Evolutionary conservation across 192 early-diverging fungal genomes (phyloP).

Genomic region (Paraglomus occultum): DNA sequence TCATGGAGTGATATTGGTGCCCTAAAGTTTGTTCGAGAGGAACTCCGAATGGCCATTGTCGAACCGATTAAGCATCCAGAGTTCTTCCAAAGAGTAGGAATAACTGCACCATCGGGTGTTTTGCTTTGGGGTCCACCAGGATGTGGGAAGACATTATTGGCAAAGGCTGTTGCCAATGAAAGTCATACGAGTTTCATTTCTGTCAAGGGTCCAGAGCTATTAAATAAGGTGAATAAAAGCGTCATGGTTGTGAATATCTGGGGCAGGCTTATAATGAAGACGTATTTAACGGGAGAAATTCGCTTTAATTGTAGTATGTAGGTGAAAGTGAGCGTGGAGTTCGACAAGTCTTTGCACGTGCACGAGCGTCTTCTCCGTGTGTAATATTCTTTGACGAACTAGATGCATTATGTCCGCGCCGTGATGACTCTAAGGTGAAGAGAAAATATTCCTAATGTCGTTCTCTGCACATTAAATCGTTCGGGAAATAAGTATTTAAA

Average conservation of each 20-base stretch:
- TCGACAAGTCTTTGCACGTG: constrained; percentile 92
- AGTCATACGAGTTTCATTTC: constrained; percentile 97
- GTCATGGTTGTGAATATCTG: background rate
- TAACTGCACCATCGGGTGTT: constrained; percentile 88
- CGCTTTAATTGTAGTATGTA: constrained; percentile 65
- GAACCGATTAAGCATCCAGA: constrained; percentile 94
- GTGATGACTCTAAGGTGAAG: constrained; percentile 80
- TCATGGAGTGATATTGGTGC: constrained; percentile 98
- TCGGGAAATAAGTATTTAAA: background rate
- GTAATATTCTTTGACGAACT: constrained; percentile 99
- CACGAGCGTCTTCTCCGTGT: constrained; percentile 90
- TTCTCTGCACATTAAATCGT: background rate
- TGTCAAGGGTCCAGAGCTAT: constrained; percentile 95
- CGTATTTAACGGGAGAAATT: background rate
- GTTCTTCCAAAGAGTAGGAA: constrained; percentile 84
- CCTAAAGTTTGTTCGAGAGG: constrained; percentile 77
- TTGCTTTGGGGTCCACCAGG: constrained; percentile 97
- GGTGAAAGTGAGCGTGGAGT: constrained; percentile 97
- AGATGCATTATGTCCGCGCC: constrained; percentile 89
- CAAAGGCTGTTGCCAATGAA: constrained; percentile 98
- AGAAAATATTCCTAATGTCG: constrained; percentile 9
- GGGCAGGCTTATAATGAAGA: constrained; percentile 6
- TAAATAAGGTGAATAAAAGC: constrained; percentile 75
- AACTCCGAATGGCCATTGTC: constrained; percentile 92
- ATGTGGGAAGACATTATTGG: constrained; percentile 96